These are phyloP conservation scores for Fragosphaeria purpurea DNA, from an alignment of 2,329 filamentous ascomycete species.

Conservation along the genomic window DNA sequence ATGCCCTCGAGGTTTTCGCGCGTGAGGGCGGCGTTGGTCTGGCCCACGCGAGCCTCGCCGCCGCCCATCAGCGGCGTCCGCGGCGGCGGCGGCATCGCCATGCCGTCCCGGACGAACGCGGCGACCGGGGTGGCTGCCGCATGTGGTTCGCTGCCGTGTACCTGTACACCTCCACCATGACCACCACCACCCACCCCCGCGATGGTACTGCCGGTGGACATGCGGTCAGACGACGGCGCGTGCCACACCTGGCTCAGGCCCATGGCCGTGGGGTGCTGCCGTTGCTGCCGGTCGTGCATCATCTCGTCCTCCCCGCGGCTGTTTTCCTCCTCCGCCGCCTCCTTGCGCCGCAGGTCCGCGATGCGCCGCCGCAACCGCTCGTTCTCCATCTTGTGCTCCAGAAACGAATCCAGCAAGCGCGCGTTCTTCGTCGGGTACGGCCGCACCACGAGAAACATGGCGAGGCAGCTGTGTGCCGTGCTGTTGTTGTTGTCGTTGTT, in stretches of 20 bases:
- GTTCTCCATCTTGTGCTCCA: slow-evolving; percentile 96
- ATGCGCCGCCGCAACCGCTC: slow-evolving; percentile 78
- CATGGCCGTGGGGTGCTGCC: slow-evolving; percentile 20
- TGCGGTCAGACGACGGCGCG: slow-evolving; percentile 34
- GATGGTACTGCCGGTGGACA: slow-evolving; percentile 5
- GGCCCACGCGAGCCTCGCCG: slow-evolving; percentile 23
- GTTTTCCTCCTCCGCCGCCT: slow-evolving; percentile 44
- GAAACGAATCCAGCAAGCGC: slow-evolving; percentile 75
- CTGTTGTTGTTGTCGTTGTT: slow-evolving; percentile 54
- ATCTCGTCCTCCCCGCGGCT: slow-evolving; percentile 63
- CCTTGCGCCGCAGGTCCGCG: slow-evolving; percentile 73
- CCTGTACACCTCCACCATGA: too few relatives aligned
- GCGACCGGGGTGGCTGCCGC: slow-evolving; percentile 17
- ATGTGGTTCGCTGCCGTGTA: too few relatives aligned
- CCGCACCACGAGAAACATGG: slow-evolving; percentile 87
- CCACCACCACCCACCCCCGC: too few relatives aligned
- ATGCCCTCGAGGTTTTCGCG: slow-evolving; percentile 71
- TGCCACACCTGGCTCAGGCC: slow-evolving; percentile 5
- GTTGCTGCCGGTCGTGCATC: slow-evolving; percentile 50
- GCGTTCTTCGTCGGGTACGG: slow-evolving; percentile 86
- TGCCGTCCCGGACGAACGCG: neutral
- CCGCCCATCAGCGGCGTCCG: slow-evolving; percentile 21
- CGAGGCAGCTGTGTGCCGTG: slow-evolving; percentile 64
- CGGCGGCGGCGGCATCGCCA: slow-evolving; percentile 28
- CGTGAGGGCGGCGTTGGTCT: slow-evolving; percentile 57